A percentile compares a stretch with the other conserved stretches of the same genome.
Evolutionary conservation across 2,329 filamentous ascomycete species (phyloP).

Genomic region (Colletotrichum echinochloae): DNA sequence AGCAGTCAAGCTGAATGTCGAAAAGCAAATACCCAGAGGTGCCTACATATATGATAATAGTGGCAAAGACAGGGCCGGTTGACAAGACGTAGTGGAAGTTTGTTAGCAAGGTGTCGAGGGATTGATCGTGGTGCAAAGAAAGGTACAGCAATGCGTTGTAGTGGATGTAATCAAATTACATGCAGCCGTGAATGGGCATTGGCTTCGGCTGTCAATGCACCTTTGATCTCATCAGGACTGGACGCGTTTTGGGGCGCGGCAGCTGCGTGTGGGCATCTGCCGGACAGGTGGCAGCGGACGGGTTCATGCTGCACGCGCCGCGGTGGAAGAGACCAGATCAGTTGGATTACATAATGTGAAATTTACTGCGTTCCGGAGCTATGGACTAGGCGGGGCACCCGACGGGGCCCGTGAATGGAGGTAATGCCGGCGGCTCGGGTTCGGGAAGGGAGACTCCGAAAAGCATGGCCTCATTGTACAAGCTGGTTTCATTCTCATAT

Average conservation of each 20-base stretch:
- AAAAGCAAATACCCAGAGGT: not conserved
- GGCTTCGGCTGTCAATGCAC: not conserved
- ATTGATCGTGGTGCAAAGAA: not conserved
- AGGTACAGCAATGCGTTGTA: not conserved
- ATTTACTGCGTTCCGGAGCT: not conserved
- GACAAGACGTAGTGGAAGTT: not conserved
- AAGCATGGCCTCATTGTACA: not conserved
- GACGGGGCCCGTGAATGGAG: not conserved
- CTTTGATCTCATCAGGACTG: constrained; percentile 9
- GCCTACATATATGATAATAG: not conserved
- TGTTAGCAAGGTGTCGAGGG: not conserved
- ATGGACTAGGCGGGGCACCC: not conserved
- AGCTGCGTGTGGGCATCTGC: not conserved
- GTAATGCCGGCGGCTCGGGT: not conserved
- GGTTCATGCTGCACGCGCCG: not conserved
- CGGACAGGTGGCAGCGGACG: constrained; percentile 1
- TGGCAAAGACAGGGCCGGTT: not conserved
- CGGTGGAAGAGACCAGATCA: not conserved
- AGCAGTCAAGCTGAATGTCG: not conserved
- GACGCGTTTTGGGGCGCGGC: constrained; percentile 18
- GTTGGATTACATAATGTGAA: not conserved
- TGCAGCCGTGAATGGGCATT: constrained; percentile 1
- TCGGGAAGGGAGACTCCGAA: constrained; percentile 5
- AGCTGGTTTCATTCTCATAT: not conserved
- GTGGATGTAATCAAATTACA: constrained; percentile 7